Base-by-base conservation (phyloP, 495 filamentous ascomycete species). In the Aspergillus nidulans region DNA sequence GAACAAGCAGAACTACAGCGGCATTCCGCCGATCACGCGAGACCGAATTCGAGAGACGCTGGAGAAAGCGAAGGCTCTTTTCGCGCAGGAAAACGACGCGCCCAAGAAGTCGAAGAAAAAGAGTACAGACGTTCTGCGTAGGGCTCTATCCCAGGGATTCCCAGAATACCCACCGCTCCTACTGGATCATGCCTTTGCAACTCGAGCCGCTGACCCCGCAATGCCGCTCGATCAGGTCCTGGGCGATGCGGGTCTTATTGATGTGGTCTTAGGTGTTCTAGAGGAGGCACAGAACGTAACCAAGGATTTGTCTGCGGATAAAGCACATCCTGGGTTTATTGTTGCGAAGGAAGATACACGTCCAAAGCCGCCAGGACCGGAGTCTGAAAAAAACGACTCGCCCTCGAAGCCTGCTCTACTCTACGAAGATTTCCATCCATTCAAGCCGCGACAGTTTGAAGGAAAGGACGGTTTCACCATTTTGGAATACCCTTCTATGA, bases 361-460 rank as follows among this genome's bases (percentile, higher is more conserved):
- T 52, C 58, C 73, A 61, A 42, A 47, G 7, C 53, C 60, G 9
- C 16, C 44, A 49, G 62, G 76, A 28, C 26, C 43, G 23, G 51
- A 60, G 24, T 20, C 53, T 16, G 58, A 55, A 7, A 73, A 76
- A 4, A 72, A 72, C 10, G 68, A 68, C 46, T 57, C 64, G 13
- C 63, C 76, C 43, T 67, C 76, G 40, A 68, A 69, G 8, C 73
- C 75, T 52, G 60, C 75, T 16, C 61, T 94, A 4, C 68, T 95
- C 10, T 98, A 97, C 61, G 89, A 96, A 48, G 94, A 98, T 58
- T 97, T 96, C 64, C 92, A 97, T 63, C 94, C 94, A 0, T 98
- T 97, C 71, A 77, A 85, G 41, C 94, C 94, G 0, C 77, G 79
- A 25, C 94, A 98, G 62, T 91, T 95, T 60, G 85, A 85, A 56